Percentiles rank a stretch among this genome's conserved stretches.
Conservation (phyloP, 352 stramenopile genomes). For the Phytopythium aichiense region DNA sequence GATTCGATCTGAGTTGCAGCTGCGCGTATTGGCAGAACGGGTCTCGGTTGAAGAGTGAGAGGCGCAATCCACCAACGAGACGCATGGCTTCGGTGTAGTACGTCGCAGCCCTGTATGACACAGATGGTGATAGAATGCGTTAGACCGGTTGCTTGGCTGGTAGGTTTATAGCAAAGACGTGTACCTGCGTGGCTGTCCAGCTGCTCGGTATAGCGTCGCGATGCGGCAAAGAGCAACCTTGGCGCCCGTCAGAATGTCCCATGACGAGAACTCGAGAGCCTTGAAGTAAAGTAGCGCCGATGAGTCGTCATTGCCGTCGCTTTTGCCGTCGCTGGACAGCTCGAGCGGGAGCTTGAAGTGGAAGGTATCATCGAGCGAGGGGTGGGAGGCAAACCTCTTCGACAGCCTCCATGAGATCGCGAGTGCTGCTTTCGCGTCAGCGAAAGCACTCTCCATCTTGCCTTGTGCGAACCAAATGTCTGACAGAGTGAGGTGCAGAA, state of each 20-base stretch:
- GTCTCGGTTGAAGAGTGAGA: constrained; percentile 42
- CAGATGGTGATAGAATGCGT: not conserved
- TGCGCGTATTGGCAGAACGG: constrained; percentile 67
- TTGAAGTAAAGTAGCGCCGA: constrained; percentile 47
- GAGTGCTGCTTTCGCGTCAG: constrained; percentile 51
- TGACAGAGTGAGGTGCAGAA: constrained; percentile 44
- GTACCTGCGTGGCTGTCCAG: constrained; percentile 51
- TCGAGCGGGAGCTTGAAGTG: constrained; percentile 40
- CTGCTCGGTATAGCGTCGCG: constrained; percentile 44
- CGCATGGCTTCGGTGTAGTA: constrained; percentile 70
- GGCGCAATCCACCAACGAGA: constrained; percentile 56
- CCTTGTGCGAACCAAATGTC: constrained; percentile 55
- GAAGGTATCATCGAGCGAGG: constrained; percentile 7
- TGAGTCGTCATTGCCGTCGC: constrained; percentile 11
- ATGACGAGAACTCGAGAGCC: constrained; percentile 66
- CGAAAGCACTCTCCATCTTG: constrained; percentile 31
- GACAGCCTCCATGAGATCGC: constrained; percentile 67
- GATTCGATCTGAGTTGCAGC: constrained; percentile 46
- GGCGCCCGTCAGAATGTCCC: constrained; percentile 52
- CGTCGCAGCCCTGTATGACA: constrained; percentile 26
- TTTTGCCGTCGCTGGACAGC: constrained; percentile 15
- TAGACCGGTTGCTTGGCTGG: not conserved
- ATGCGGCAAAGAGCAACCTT: constrained; percentile 64
- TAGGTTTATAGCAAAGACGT: not conserved
- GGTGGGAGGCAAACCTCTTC: constrained; percentile 30